Evolutionary conservation across 2,329 filamentous ascomycete species (phyloP), one percentile per base, ranked within the genome.

Genomic region (Aspergillus unguis): DNA sequence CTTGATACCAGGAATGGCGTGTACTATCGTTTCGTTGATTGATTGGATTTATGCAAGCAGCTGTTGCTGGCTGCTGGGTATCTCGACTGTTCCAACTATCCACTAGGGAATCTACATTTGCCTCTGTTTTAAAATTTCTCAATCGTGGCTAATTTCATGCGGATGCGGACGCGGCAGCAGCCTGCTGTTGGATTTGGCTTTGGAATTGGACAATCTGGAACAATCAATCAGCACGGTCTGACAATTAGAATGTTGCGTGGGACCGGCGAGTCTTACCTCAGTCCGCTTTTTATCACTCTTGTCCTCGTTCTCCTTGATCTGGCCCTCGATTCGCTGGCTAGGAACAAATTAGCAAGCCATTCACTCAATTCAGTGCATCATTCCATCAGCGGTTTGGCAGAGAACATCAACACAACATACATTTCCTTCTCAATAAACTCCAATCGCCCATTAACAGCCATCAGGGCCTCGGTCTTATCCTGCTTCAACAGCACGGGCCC

Each of bases 361-460:
- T 27, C 41, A 23, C 27, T 27, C 41, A 43, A 17, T 2, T 23
- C 27, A 3, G 6, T 17, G 11, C 41, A n/a, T 23, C 41, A 9
- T 25, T 27, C 11, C 17, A 17, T 17, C 17, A 17, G 17, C 17
- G 17, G 17, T 17, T 17, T 17, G 17, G 17, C 17, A 17, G 17
- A 17, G 25, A 28, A 28, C 23, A 43, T 6, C 17, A 17, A 5
- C 5, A 28, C 48, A 50, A 69, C 85, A 71, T 70, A 96, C 91
- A 97, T 94, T 69, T 99, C 92, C 66, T 92, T 90, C 60, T 86
- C 82, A 60, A 99, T 99, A 67, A 92, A 97, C 60, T 96, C 91
- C 46, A 99, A 72, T 26, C 94, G 85, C 23, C 90, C 90, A 62
- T 95, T 90, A 17, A 99, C 94, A 0, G 91, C 92, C 78, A 89